phyloP scores from a whole-genome alignment of 1,284 basidiomycete species.

The Boletus semigastroideus region DNA sequence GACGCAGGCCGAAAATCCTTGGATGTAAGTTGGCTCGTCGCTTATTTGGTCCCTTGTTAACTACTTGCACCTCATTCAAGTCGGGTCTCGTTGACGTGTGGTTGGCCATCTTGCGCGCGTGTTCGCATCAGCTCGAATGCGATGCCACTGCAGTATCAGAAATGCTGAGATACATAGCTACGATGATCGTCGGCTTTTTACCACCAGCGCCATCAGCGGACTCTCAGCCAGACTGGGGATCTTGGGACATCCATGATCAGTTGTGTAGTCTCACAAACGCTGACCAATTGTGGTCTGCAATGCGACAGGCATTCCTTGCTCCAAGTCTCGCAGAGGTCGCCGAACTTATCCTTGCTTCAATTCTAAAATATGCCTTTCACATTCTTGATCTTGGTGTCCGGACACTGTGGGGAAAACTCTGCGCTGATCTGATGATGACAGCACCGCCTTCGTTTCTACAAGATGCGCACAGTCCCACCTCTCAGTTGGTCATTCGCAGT shows the following conservation, averaged over 20 bases:
- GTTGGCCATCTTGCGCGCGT: conserved; percentile 53
- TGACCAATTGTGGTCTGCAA: conserved; percentile 48
- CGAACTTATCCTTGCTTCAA: conserved; percentile 40
- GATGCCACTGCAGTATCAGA: conserved; percentile 36
- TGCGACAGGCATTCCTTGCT: conserved; percentile 44
- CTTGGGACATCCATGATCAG: conserved; percentile 36
- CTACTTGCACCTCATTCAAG: conserved; percentile 28
- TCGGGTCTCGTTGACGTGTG: conserved; percentile 42
- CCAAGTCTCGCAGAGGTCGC: conserved; percentile 42
- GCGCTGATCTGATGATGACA: conserved; percentile 40
- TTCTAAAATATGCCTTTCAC: conserved; percentile 42
- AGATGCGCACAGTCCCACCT: conserved; percentile 5
- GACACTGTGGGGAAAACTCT: conserved; percentile 45
- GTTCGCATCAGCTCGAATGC: conserved; percentile 43
- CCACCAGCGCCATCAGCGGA: conserved; percentile 6
- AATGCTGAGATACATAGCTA: conserved; percentile 28
- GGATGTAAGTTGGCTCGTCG: conserved; percentile 26
- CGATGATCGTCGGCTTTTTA: conserved; percentile 29
- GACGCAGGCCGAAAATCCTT: conserved; percentile 11
- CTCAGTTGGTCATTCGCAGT: conserved; percentile 19
- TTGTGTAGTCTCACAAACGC: conserved; percentile 36
- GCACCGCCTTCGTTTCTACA: conserved; percentile 28
- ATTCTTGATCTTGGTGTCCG: conserved; percentile 39
- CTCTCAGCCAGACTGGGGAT: conserved; percentile 23
- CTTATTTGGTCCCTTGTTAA: conserved; percentile 4